phyloP scores from a whole-genome alignment of 768 basidiomycete genomes.

The Boletus reticulatus region DNA sequence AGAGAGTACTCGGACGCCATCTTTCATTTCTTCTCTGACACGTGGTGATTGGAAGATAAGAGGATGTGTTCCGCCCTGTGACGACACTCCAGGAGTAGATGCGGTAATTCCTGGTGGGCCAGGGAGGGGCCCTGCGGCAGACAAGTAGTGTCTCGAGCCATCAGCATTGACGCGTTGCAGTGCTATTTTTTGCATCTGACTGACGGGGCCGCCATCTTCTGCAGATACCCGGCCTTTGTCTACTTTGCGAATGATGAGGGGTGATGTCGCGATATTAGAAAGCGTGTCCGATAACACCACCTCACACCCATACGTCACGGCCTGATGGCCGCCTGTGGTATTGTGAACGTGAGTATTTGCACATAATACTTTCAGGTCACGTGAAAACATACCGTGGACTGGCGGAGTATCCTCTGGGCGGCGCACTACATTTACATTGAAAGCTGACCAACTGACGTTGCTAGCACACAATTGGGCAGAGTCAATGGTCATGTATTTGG shows the following conservation, averaged over 20 bases:
- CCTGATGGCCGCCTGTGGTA: conserved; percentile 62
- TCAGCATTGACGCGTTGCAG: conserved; percentile 80
- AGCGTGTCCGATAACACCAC: conserved; percentile 82
- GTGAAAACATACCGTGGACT: conserved; percentile 60
- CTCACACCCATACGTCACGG: conserved; percentile 90
- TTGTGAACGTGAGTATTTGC: conserved; percentile 39
- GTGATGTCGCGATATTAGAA: conserved; percentile 82
- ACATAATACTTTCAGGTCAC: conserved; percentile 43
- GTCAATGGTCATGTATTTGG: conserved; percentile 96
- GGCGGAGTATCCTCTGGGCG: conserved; percentile 63
- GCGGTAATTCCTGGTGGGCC: conserved; percentile 70
- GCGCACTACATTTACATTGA: conserved; percentile 87
- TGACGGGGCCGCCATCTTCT: conserved; percentile 91
- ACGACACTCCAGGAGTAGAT: conserved; percentile 71
- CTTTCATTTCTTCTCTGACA: conserved; percentile 78
- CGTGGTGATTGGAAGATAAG: conserved; percentile 77
- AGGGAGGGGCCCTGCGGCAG: conserved; percentile 82
- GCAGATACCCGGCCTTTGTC: conserved; percentile 84
- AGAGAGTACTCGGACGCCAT: conserved; percentile 68
- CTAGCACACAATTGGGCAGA: conserved; percentile 82
- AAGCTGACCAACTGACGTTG: conserved; percentile 90
- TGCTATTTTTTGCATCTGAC: conserved; percentile 96
- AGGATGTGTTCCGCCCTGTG: conserved; percentile 78
- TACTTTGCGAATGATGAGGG: conserved; percentile 87
- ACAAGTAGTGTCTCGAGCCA: conserved; percentile 83